Base-by-base conservation (phyloP, 2,329 filamentous ascomycete genomes). In the Cytospora schulzeri region DNA sequence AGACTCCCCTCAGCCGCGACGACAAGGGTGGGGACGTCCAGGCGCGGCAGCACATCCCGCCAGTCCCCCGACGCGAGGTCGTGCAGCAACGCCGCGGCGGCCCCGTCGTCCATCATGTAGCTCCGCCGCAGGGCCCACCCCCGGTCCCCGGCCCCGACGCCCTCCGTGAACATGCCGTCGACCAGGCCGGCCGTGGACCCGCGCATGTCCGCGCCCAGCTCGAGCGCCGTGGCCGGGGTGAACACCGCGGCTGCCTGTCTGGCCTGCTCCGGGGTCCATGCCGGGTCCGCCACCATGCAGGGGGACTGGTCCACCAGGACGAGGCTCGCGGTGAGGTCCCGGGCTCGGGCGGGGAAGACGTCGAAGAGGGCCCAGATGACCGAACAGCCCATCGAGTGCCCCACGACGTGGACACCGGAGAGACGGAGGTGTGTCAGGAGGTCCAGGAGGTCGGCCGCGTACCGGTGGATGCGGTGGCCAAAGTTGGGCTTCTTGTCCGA, bases 351-450 rank as follows among this genome's bases (percentile, higher is more conserved):
- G 9, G 70, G 59, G 60, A 71, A 76, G 35, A 72, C 58, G 58
- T 75, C 73, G 71, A 73, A 75, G 62, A 71, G 71, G 1, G 73
- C 72, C 74, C 74, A 76, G 2, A 69, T 64, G 3, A 76, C 63
- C 1, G 70, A 70, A n/a, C 68, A 70, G 14, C 75, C 76, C 71
- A 77, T 77, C 0, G 74, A 76, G 65, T 77, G 76, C 1, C 70
- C 75, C 57, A 76, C 67, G 14, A 77, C 66, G 63, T 70, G 70
- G 15, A 72, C 69, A n/a, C 72, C 59, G 2, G 66, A 67, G 41
- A 76, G 70, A 54, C 76, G 63, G 17, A 78, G 72, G 17, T 71
- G 64, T 6, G 58, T 62, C 22, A 75, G 61, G 56, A 75, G 15
- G 14, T 72, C 66, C 17, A 73, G 68, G 2, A 75, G 67, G 62